Evolutionary conservation across 495 filamentous ascomycete species (phyloP), one percentile per base, ranked within the genome.

Genomic region (Choiromyces venosus): DNA sequence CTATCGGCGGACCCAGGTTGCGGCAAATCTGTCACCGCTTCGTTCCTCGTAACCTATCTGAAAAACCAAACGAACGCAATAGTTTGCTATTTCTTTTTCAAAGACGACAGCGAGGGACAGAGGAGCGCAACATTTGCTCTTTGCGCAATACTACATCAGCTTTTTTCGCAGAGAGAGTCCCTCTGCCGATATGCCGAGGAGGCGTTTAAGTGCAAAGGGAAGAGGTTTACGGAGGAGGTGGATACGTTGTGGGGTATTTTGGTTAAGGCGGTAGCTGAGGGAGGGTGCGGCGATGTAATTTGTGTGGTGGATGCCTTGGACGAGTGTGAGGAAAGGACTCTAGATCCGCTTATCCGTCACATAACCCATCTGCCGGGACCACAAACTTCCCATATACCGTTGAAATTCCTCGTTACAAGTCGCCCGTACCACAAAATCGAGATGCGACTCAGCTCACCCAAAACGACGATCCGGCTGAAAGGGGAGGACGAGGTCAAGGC

Each of bases 391-490:
- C 37, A 76, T 39, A 65, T 61, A 35, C 70, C 40, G 64, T 73
- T 85, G 14, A 85, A 84, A 73, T 83, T 85, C 44, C 73, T 86
- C 0, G 72, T 85, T 8, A 86, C 84, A 1, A 85, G 85, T 76
- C 84, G 83, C 21, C 84, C 84, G 19, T 86, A 84, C 69, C 71
- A 68, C 19, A 25, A 82, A 36, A 85, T 87, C 9, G 67, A 79
- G 39, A 21, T 46, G 25, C 18, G 64, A 5, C 84, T 83, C n/a
- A 19, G 74, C 0, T 37, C 39, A 37, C 78, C 2, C 4, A 6
- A 74, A 67, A 76, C 18, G 35, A 21, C 68, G 35, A 77, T 85
- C 39, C 83, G 79, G 18, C 69, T 87, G 0, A 68, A 73, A 12
- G 85, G 82, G 1, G 85, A 86, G 67, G 65, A 84, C 2, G 74